A percentile compares a stretch with the other conserved stretches of the same genome.
Evolutionary conservation across 495 filamentous ascomycete species (phyloP).

Genomic region (Darksidea phi): DNA sequence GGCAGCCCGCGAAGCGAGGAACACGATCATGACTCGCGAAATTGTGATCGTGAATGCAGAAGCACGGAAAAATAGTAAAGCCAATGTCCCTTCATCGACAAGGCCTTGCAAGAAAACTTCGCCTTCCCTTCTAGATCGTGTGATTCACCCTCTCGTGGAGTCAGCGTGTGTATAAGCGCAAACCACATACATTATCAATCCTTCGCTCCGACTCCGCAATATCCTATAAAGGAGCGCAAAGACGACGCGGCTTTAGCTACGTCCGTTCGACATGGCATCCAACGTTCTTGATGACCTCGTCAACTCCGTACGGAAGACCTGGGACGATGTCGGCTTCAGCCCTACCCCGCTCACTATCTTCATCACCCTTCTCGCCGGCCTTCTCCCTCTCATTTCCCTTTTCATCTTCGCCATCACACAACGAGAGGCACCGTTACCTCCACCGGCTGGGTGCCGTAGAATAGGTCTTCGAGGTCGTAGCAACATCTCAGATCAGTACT

Average conservation of each 20-base stretch:
- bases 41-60: background rate
- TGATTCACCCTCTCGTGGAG: no score
- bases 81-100: no score
- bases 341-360: conserved; percentile 2
- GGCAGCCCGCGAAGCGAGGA: conserved; percentile 3
- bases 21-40: background rate
- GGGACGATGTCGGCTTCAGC: conserved; percentile 7
- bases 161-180: no score
- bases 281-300: conserved; percentile 13
- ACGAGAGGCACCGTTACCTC: conserved; percentile 7
- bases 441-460: conserved; percentile 31
- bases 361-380: conserved; percentile 18
- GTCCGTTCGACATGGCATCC: conserved; percentile 4
- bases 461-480: conserved; percentile 21
- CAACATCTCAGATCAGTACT: conserved; percentile 34
- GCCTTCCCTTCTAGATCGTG: no score
- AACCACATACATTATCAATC: background rate
- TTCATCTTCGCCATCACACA: conserved; percentile 17
- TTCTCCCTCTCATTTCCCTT: conserved; percentile 16
- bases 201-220: background rate
- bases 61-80: no score
- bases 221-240: background rate
- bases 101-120: no score
- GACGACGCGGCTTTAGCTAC: background rate
- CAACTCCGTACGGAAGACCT: background rate